Evolutionary conservation across 441 rosid species (phyloP), one percentile per base, ranked within the genome.

Genomic region (Pelargonium fulgidum): DNA sequence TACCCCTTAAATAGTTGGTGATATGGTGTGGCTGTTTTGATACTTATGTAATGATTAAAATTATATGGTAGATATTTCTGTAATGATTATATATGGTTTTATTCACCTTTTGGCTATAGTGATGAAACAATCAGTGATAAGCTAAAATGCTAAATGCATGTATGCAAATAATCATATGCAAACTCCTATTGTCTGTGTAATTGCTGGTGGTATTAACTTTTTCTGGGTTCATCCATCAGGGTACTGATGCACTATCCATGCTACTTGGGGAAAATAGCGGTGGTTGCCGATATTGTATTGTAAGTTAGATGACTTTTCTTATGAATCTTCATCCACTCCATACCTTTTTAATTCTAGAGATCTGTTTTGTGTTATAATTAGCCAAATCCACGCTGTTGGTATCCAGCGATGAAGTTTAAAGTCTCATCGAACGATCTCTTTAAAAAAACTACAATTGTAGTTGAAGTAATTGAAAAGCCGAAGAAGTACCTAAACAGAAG

Each of bases 261-360:
- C 80, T 59, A 2, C 64, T 59, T 20, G 64, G 74, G 70, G 78
- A 65, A 50, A 73, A 69, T 71, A 72, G 77, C 41, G 76, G 70
- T 62, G 85, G 85, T 70, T 95, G 99, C 87, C 85, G 85, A 72
- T 92, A 95, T 74, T 95, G 99, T 81, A 72, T 14, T 14, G 96
- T 92, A 84, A 87, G 96, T 82, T 52, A 70, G 41, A 67, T 56
- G 36, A 47, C 64, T 75, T 22, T 68, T 74, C 36, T 67, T 26
- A 1, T 70, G 36, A 45, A 42, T 71, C 50, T 72, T 61, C 24
- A 71, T 73, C 64, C 63, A 22, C 74, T 68, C 62, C 54, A 19
- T 2, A 6, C n/a, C 19, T 62, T n/a, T 52, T 17, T 74, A 67
- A 50, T 73, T 68, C 74, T 64, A 36, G 10, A 64, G 26, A 74